Evolutionary conservation across 768 basidiomycete species (phyloP), one percentile per base, ranked within the genome.

Genomic region (Coprinopsis cinerea): DNA sequence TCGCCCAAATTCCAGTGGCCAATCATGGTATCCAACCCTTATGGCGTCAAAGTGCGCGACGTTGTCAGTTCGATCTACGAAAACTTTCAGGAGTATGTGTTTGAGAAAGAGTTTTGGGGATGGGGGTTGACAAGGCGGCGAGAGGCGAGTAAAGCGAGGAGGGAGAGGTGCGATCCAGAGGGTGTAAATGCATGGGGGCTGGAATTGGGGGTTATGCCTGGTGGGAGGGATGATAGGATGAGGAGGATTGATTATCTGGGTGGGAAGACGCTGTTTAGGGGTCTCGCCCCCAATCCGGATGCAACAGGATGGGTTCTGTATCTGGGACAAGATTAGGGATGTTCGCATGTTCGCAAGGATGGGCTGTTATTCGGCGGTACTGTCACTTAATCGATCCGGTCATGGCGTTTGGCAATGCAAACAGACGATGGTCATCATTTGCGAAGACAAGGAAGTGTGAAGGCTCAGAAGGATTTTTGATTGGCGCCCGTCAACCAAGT

Each of bases 1-100:
- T 66, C 70, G n/a, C 64, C 68, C 0, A 60, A 54, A 11, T 78
- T 79, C 57, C 74, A 70, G 14, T 83, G 82, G 83, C 77, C 79
- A 9, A 67, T 82, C 45, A 75, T 71, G 51, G 72, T 78, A 6
- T 50, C 58, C 3, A 80, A 79, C 53, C 49, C 62, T 1, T 56
- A 60, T 9, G 80, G 80, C 0, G 71, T 82, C 32, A 74, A 67
- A 34, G 73, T 72, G 18, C 62, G 63, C 4, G 81, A 85, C 63
- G 69, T 85, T 18, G 67, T 83, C 13, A 52, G 62, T 23, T 71
- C 71, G 39, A 66, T 84, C 37, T 61, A 66, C 47, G 58, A 63
- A 35, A 76, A 75, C 44, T 79, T 83, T 46, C 63, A 66, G 45
- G 52, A 67, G 41, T 55, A 60, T 53, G 63, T 76, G 7, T 56